Percentiles rank a stretch among this genome's conserved stretches.
Conservation (phyloP, 129 eudicot genomes). For the Scalesia atractyloides region DNA sequence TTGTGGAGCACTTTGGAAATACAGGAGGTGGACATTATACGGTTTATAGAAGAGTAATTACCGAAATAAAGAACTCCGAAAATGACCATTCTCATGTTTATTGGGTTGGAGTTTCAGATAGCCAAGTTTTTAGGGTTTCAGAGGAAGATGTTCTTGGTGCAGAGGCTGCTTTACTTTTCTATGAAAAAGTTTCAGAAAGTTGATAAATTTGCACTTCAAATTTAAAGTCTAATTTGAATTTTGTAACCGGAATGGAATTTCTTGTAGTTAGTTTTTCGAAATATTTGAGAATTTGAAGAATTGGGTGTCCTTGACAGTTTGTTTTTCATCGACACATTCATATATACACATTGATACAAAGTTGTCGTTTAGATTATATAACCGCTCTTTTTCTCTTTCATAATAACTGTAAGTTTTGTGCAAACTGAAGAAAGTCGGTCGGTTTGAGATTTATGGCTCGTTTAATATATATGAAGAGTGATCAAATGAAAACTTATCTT, state of each 20-base stretch:
- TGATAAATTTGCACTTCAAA: constrained; percentile 1
- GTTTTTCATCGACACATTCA: not conserved
- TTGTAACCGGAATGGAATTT: not conserved
- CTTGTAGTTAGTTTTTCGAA: not conserved
- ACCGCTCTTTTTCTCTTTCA: not conserved
- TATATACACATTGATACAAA: not conserved
- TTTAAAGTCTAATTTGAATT: not conserved
- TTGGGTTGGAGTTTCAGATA: constrained; percentile 90
- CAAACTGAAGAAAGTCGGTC: too few species aligned
- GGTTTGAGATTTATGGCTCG: not conserved
- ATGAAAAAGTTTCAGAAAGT: constrained; percentile 51
- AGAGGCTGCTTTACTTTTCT: constrained; percentile 73
- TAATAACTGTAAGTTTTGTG: not conserved
- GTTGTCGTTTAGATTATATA: not conserved
- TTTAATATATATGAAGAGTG: too few species aligned
- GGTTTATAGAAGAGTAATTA: constrained; percentile 70
- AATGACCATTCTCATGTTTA: constrained; percentile 28
- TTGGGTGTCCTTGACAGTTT: not conserved
- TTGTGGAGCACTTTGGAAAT: constrained; percentile 76
- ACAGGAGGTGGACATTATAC: constrained; percentile 83
- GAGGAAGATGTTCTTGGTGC: constrained; percentile 81
- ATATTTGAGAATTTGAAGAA: not conserved
- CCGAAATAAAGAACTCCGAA: constrained; percentile 18
- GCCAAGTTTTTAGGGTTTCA: constrained; percentile 56
- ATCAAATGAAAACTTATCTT: too few species aligned